Conservation (phyloP, 2,329 filamentous ascomycete species). For the Elsinoe fawcettii region DNA sequence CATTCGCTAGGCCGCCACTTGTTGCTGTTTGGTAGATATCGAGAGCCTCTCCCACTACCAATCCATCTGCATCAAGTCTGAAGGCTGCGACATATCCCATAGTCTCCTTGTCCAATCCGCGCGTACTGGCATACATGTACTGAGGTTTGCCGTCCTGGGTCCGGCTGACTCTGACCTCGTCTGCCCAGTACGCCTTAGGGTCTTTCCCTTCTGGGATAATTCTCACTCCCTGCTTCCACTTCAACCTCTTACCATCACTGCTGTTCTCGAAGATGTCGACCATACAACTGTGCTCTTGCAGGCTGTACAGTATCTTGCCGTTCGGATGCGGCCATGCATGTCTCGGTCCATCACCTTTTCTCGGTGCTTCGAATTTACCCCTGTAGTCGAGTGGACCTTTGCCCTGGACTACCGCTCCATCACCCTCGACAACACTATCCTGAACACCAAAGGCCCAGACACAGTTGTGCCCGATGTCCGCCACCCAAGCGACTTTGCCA, state of each 20-base stretch:
- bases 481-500: constrained; percentile 26
- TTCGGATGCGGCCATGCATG: constrained; percentile 31
- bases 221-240: constrained; percentile 25
- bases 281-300: constrained; percentile 32
- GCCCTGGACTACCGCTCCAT: constrained; percentile 18
- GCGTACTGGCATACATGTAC: constrained; percentile 30
- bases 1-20: constrained; percentile 31
- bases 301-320: constrained; percentile 27
- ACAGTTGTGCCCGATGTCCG: constrained; percentile 31
- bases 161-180: constrained; percentile 29
- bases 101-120: constrained; percentile 25
- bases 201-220: constrained; percentile 29
- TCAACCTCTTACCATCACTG: constrained; percentile 24
- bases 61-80: constrained; percentile 20
- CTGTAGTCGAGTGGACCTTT: constrained; percentile 10
- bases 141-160: constrained; percentile 22
- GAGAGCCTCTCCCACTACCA: constrained; percentile 24
- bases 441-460: constrained; percentile 29
- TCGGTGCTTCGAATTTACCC: constrained; percentile 5
- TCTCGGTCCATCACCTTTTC: constrained; percentile 28
- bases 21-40: constrained; percentile 31
- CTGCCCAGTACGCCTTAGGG: constrained; percentile 29
- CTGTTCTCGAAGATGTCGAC: constrained; percentile 28
- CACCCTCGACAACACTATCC: constrained; percentile 13
- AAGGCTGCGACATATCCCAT: constrained; percentile 15